Evolutionary conservation across 441 rosid genomes (phyloP).

Genomic region (Arabidopsis lyrata): DNA sequence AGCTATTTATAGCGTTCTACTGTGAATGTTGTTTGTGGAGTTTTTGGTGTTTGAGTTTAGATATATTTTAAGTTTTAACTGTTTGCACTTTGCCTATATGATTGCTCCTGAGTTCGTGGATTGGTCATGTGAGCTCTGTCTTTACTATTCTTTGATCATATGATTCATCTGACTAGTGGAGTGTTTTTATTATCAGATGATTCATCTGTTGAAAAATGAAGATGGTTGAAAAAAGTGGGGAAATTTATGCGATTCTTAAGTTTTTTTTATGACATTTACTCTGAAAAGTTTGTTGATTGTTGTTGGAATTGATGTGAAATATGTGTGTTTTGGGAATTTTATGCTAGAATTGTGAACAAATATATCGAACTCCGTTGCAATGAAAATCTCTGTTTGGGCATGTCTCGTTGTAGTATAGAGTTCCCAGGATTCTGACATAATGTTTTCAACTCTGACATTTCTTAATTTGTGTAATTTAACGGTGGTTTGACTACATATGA

Average conservation of each 20-base stretch:
- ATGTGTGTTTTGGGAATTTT: too few species aligned
- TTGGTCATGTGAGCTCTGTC: background rate
- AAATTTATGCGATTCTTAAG: too few species aligned
- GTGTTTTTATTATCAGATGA: background rate
- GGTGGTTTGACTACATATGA: constrained; percentile 1
- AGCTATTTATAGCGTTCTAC: too few species aligned
- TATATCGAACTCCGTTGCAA: background rate
- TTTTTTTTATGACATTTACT: too few species aligned
- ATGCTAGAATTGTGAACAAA: background rate
- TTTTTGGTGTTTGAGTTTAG: too few species aligned
- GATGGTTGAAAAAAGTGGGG: too few species aligned
- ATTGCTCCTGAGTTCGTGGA: background rate
- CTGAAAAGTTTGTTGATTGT: too few species aligned
- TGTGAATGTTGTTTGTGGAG: too few species aligned
- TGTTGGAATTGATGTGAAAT: too few species aligned
- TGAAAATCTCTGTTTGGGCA: background rate
- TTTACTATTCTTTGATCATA: background rate
- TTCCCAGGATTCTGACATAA: background rate
- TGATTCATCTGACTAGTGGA: background rate
- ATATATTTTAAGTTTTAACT: too few species aligned
- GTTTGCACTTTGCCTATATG: too few species aligned
- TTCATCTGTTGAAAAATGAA: too few species aligned
- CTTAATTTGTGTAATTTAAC: background rate
- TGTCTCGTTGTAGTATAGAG: background rate
- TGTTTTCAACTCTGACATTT: constrained; percentile 13